A percentile compares a stretch with the other conserved stretches of the same genome.
phyloP scores from a whole-genome alignment of 495 filamentous ascomycete genomes.

The Hypoxylon trugodes region DNA sequence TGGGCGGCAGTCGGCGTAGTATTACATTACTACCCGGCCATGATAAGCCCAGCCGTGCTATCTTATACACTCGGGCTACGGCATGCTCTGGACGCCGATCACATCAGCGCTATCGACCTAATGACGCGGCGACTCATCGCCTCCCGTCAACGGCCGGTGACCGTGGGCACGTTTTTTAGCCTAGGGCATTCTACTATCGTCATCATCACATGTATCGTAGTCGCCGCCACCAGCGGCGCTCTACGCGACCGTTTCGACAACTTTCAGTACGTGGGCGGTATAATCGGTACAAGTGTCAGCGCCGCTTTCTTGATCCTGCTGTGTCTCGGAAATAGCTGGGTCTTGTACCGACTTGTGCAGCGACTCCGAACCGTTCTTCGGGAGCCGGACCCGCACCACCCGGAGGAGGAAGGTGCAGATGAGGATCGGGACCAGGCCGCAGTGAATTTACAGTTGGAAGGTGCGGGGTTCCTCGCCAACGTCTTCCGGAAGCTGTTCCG shows the following conservation, averaged over 20 bases:
- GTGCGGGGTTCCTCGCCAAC: constrained; percentile 75
- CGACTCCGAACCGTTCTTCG: constrained; percentile 69
- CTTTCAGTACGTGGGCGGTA: constrained; percentile 83
- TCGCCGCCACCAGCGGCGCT: constrained; percentile 87
- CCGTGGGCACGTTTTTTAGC: constrained; percentile 94
- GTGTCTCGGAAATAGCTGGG: constrained; percentile 85
- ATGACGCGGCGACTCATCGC: constrained; percentile 94
- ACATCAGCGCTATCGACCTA: constrained; percentile 95
- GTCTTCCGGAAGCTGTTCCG: constrained; percentile 81
- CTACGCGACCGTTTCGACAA: constrained; percentile 79
- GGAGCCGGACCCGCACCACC: constrained; percentile 23
- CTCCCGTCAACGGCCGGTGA: constrained; percentile 84
- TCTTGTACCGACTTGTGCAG: constrained; percentile 76
- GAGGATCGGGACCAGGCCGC: constrained; percentile 63
- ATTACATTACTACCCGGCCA: constrained; percentile 60
- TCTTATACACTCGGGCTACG: constrained; percentile 90
- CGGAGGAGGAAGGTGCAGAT: constrained; percentile 19
- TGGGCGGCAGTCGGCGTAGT: constrained; percentile 80
- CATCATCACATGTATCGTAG: constrained; percentile 86
- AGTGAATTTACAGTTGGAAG: constrained; percentile 73
- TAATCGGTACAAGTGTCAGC: constrained; percentile 85
- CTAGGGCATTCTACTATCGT: constrained; percentile 95
- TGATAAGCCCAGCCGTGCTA: constrained; percentile 81
- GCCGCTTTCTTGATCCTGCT: constrained; percentile 83
- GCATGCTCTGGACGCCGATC: constrained; percentile 95